Base-by-base conservation (phyloP, 768 basidiomycete genomes). In the Leucocoprinus sp. region DNA sequence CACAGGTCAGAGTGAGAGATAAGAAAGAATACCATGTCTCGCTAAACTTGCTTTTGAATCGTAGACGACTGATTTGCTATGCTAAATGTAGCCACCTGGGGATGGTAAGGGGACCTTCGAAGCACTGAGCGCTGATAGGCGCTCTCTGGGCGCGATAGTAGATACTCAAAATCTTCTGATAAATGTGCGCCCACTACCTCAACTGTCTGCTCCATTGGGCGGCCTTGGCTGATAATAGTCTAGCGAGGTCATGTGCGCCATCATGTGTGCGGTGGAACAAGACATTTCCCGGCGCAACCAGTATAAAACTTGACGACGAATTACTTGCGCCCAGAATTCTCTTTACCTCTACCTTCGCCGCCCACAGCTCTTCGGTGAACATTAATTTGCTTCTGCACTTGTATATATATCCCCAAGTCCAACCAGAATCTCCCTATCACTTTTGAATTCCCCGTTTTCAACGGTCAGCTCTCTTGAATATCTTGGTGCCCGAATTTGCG, bases 221-320 rank as follows among this genome's bases (percentile, higher is more conserved):
- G 15, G 26, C 23, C 29, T 34, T 37, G 7, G 23, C 37, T 43
- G 46, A 44, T 48, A 49, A 35, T 34, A 37, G 47, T 44, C 43
- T 24, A 19, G 26, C 21, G 37, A 37, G 29, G 48, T 50, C 44
- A 52, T 48, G 46, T 35, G 51, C 48, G 48, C 51, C 48, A 42
- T 47, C 50, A 52, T 27, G 42, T n/a, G 19, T 48, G 21, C 39
- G 44, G 34, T 14, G n/a, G 39, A 49, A 57, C 49, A 58, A 52
- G 52, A 31, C 48, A 52, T 64, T 61, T 64, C 58, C 63, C 65
- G 63, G 56, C 53, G 50, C 54, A 37, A 61, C 59, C 63, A 63
- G 65, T 54, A 65, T 62, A 68, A n/a, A 63, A 63, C 64, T 56
- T 60, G 55, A 52, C 58, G 56, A 57, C 60, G 46, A 56, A 54